Percentiles rank a stretch among this genome's conserved stretches.
phyloP scores from a whole-genome alignment of 805 yeast species.

The Diddensiella transvaalensis region DNA sequence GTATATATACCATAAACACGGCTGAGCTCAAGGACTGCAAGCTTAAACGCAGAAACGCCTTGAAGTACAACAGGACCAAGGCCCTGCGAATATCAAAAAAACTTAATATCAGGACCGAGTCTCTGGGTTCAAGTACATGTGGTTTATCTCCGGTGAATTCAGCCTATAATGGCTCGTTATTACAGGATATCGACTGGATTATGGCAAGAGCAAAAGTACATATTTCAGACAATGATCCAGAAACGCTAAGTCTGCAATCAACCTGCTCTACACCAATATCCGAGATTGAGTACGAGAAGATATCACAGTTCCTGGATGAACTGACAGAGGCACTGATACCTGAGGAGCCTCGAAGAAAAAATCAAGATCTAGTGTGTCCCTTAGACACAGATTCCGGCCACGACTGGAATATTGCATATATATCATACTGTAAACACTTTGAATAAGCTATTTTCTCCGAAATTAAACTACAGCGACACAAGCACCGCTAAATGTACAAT shows the following conservation, averaged over 20 bases:
- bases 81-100: neutral
- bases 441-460: too few relatives aligned
- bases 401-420: too few relatives aligned
- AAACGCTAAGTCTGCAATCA: neutral
- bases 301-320: too few relatives aligned
- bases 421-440: too few relatives aligned
- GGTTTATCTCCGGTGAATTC: neutral
- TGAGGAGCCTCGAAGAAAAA: too few relatives aligned
- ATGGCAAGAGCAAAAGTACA: neutral
- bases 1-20: neutral
- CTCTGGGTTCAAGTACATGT: neutral
- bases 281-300: neutral
- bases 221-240: neutral
- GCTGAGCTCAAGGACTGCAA: neutral
- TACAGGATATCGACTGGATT: neutral
- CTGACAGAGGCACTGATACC: too few relatives aligned
- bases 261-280: neutral
- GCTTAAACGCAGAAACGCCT: slow-evolving; percentile 8
- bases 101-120: neutral
- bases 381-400: too few relatives aligned
- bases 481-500: too few relatives aligned
- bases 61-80: neutral
- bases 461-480: too few relatives aligned
- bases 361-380: too few relatives aligned
- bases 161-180: neutral